Percentiles rank a stretch among this genome's conserved stretches.
Evolutionary conservation across 805 yeast species (phyloP).

Genomic region (Saccharomycopsis sp.): DNA sequence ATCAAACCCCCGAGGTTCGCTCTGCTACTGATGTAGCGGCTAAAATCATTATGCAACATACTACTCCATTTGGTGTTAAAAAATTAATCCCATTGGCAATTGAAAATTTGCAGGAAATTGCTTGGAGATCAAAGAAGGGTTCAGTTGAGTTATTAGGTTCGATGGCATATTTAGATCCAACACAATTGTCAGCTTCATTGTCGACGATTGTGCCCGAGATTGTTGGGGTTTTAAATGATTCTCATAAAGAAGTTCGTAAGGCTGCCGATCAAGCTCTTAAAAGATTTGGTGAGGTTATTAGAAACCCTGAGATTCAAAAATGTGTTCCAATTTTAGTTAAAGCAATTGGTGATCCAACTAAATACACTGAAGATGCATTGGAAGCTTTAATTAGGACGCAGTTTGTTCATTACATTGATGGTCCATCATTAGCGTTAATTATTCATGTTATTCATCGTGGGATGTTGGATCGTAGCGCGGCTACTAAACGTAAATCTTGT

Average conservation of each 20-base stretch:
- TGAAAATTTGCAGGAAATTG: constrained; percentile 74
- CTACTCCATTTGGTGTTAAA: constrained; percentile 89
- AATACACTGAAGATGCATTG: constrained; percentile 78
- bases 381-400: constrained; percentile 84
- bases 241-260: constrained; percentile 94
- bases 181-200: constrained; percentile 83
- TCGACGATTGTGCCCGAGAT: constrained; percentile 92
- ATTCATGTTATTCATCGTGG: constrained; percentile 95
- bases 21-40: constrained; percentile 86
- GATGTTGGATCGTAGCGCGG: constrained; percentile 89
- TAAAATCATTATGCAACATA: constrained; percentile 76
- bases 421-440: constrained; percentile 92
- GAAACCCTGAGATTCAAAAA: constrained; percentile 94
- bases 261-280: constrained; percentile 88
- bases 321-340: constrained; percentile 79
- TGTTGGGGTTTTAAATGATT: constrained; percentile 88
- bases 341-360: constrained; percentile 96
- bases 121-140: constrained; percentile 97
- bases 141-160: constrained; percentile 94
- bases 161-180: constrained; percentile 95
- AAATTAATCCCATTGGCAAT: constrained; percentile 87
- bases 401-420: constrained; percentile 95
- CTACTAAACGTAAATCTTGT: constrained; percentile 87
- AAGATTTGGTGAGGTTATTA: constrained; percentile 91
- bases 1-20: constrained; percentile 76